phyloP scores from a whole-genome alignment of 495 filamentous ascomycete species.

The Peziza echinospora region DNA sequence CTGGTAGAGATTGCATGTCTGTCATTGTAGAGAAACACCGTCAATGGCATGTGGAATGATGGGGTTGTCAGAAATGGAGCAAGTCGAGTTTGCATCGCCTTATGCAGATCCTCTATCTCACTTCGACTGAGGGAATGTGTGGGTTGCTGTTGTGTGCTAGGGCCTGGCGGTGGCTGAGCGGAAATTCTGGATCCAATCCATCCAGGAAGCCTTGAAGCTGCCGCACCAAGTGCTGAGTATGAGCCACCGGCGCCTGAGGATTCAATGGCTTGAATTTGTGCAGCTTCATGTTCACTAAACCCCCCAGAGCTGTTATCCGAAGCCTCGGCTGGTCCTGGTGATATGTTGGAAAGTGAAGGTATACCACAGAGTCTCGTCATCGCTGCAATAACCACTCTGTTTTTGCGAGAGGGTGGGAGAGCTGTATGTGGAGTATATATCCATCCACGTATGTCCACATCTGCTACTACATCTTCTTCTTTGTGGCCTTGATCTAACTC shows the following conservation, averaged over 20 bases:
- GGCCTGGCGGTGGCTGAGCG: conserved; percentile 16
- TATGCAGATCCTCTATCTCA: conserved; percentile 59
- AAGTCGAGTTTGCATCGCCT: conserved; percentile 64
- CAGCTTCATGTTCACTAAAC: conserved; percentile 34
- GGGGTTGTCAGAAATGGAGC: conserved; percentile 76
- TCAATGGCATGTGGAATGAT: conserved; percentile 48
- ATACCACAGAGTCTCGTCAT: conserved; percentile 71
- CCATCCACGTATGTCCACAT: conserved; percentile 91
- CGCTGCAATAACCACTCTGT: conserved; percentile 62
- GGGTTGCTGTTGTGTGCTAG: conserved; percentile 27
- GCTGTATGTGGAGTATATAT: conserved; percentile 67
- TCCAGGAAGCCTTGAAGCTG: conserved; percentile 10
- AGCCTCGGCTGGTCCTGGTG: conserved; percentile 3
- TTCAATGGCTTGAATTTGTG: conserved; percentile 21
- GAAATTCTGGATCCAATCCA: conserved; percentile 21
- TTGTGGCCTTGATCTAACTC: conserved; percentile 42
- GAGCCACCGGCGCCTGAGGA: conserved; percentile 16
- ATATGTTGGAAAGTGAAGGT: conserved; percentile 30
- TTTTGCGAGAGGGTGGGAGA: conserved; percentile 62
- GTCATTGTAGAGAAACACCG: conserved; percentile 82
- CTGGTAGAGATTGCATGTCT: conserved; percentile 36
- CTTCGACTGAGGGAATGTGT: conserved; percentile 39
- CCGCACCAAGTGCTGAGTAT: conserved; percentile 6
- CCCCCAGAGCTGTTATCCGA: conserved; percentile 21
- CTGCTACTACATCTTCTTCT: conserved; percentile 63